Evolutionary conservation across 805 yeast species (phyloP).

Genomic region (Sugiyamaella qingdaonensis): DNA sequence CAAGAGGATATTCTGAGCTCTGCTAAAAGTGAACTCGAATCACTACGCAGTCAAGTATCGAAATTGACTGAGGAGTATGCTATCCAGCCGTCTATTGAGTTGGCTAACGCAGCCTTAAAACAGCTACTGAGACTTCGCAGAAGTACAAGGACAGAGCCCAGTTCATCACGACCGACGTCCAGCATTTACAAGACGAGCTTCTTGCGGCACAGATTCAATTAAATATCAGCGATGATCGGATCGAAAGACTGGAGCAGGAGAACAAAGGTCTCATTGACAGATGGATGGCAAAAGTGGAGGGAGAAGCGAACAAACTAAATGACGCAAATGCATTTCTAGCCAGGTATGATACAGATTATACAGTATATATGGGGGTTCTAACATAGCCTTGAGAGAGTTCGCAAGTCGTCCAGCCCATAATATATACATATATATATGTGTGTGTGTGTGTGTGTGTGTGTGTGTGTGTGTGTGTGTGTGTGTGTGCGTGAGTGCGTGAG

Average conservation of each 20-base stretch:
- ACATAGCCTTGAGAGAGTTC: background rate
- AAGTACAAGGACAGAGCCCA: constrained; percentile 25
- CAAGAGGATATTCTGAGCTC: constrained; percentile 9
- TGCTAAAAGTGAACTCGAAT: background rate
- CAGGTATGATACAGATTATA: constrained; percentile 5
- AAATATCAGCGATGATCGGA: constrained; percentile 39
- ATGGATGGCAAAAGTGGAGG: constrained; percentile 54
- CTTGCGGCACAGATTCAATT: constrained; percentile 57
- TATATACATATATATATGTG: no score
- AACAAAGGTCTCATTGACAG: constrained; percentile 50
- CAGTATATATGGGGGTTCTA: background rate
- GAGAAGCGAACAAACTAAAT: constrained; percentile 59
- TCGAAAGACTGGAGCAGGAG: constrained; percentile 41
- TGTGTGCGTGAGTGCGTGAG: no score
- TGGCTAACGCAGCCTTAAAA: background rate
- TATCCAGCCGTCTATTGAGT: background rate
- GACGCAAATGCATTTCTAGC: constrained; percentile 36
- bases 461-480: no score
- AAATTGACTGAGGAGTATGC: background rate
- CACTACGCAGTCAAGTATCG: background rate
- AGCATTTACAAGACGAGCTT: constrained; percentile 62
- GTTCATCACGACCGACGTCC: constrained; percentile 53
- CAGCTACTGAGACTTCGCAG: constrained; percentile 19
- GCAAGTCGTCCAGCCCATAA: background rate
- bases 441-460: no score